phyloP scores from a whole-genome alignment of 176 grass and related monocot species.

The Bromus sterilis region DNA sequence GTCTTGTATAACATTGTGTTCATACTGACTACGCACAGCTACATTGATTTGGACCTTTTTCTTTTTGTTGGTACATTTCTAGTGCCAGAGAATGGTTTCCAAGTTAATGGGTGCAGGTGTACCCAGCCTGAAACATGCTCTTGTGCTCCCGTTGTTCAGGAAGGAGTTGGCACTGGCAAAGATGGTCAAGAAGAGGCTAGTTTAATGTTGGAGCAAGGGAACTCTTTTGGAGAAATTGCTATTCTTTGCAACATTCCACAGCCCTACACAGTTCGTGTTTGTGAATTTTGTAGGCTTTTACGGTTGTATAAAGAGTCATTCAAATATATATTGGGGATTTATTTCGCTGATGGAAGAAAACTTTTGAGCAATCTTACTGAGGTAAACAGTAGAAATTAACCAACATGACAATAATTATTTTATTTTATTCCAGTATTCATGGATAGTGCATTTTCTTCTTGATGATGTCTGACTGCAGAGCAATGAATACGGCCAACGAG shows the following conservation, averaged over 20 bases:
- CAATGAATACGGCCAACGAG: constrained; percentile 42
- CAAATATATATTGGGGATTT: constrained; percentile 79
- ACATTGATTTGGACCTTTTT: not conserved
- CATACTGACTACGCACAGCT: not conserved
- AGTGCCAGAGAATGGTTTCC: not conserved
- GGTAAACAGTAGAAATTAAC: constrained; percentile 23
- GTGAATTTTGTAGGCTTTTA: constrained; percentile 72
- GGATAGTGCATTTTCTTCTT: not conserved
- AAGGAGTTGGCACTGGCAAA: constrained; percentile 60
- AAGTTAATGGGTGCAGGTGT: not conserved
- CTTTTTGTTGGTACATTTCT: not conserved
- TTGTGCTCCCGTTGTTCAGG: constrained; percentile 26
- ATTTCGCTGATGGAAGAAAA: constrained; percentile 71
- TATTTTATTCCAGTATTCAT: not conserved
- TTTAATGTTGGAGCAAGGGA: constrained; percentile 46
- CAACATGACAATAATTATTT: not conserved
- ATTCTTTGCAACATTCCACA: constrained; percentile 90
- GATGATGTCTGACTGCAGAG: constrained; percentile 27
- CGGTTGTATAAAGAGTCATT: constrained; percentile 78
- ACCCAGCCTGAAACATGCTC: not conserved
- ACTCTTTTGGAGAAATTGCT: constrained; percentile 80
- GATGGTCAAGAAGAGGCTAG: constrained; percentile 57
- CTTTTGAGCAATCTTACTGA: constrained; percentile 83
- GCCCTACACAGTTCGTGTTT: constrained; percentile 70
- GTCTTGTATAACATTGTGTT: too few relatives aligned